Percentiles rank a stretch among this genome's conserved stretches.
phyloP scores from a whole-genome alignment of 78 protist genomes.

The Blattamonas nauphoetae region DNA sequence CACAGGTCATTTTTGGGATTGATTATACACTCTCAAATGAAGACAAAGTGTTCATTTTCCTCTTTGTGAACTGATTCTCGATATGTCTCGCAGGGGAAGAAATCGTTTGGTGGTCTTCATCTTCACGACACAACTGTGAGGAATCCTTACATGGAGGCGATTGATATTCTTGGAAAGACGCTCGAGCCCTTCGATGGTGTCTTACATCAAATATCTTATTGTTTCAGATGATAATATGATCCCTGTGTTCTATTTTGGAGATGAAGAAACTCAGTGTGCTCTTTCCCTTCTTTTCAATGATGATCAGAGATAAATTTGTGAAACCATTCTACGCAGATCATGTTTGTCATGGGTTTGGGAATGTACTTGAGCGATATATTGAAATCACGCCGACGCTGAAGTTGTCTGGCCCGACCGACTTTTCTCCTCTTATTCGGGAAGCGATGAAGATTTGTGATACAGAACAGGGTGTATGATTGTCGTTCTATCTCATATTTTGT shows the following conservation, averaged over 20 bases:
- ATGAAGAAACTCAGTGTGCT: neutral
- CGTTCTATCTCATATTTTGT: too few species aligned
- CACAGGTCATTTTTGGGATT: neutral
- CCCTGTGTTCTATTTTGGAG: neutral
- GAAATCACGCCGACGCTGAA: neutral
- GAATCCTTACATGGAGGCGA: neutral
- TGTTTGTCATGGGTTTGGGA: neutral
- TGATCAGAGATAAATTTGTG: neutral
- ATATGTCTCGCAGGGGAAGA: neutral
- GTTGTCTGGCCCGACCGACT: neutral
- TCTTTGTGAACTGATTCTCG: neutral
- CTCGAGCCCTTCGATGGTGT: neutral
- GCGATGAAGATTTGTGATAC: neutral
- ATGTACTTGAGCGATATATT: neutral
- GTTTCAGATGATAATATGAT: neutral
- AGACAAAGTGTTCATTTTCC: neutral
- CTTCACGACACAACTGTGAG: neutral
- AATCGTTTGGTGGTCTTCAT: neutral
- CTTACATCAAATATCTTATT: neutral
- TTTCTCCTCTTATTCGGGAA: neutral
- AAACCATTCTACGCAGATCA: neutral
- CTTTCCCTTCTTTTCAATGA: neutral
- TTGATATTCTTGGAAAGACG: neutral
- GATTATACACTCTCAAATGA: slow-evolving; percentile 1
- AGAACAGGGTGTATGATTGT: neutral